Conservation (phyloP, 345 rosid species). For the Excoecaria cochinchinensis region DNA sequence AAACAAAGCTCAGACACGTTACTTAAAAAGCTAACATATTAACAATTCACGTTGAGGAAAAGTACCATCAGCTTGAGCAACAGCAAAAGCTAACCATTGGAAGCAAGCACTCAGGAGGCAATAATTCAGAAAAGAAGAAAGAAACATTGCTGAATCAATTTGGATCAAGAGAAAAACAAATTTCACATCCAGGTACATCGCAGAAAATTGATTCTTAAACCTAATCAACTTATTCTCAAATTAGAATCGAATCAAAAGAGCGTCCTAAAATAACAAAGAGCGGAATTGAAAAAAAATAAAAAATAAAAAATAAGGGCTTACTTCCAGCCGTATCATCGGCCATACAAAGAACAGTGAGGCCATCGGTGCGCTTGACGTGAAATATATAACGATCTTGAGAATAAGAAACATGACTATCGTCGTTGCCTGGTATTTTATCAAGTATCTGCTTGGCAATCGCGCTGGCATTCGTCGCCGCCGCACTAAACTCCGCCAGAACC, state of each 20-base stretch:
- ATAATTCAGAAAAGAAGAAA: not conserved
- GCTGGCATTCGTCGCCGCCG: slow-evolving; percentile 79
- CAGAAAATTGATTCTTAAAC: not conserved
- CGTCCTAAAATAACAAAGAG: not conserved
- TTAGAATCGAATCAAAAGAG: not conserved
- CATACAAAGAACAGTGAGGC: slow-evolving; percentile 97
- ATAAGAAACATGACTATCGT: slow-evolving; percentile 77
- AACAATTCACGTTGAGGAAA: not conserved
- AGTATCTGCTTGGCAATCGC: slow-evolving; percentile 74
- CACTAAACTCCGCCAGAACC: slow-evolving; percentile 80
- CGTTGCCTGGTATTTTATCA: slow-evolving; percentile 70
- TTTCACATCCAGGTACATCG: not conserved
- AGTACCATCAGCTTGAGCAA: not conserved
- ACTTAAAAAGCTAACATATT: too few relatives aligned
- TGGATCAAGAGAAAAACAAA: not conserved
- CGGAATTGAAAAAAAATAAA: not conserved
- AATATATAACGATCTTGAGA: slow-evolving; percentile 93
- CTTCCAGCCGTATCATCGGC: slow-evolving; percentile 93
- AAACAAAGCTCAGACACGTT: not conserved
- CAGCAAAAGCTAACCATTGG: not conserved
- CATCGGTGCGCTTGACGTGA: slow-evolving; percentile 94
- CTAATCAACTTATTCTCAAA: not conserved
- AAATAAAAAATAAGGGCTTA: slow-evolving; percentile 26
- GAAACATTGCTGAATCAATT: not conserved
- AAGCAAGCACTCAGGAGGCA: not conserved